Percentiles rank a stretch among this genome's conserved stretches.
Evolutionary conservation across 1,284 basidiomycete species (phyloP).

Genomic region (Gymnopus androsaceus): DNA sequence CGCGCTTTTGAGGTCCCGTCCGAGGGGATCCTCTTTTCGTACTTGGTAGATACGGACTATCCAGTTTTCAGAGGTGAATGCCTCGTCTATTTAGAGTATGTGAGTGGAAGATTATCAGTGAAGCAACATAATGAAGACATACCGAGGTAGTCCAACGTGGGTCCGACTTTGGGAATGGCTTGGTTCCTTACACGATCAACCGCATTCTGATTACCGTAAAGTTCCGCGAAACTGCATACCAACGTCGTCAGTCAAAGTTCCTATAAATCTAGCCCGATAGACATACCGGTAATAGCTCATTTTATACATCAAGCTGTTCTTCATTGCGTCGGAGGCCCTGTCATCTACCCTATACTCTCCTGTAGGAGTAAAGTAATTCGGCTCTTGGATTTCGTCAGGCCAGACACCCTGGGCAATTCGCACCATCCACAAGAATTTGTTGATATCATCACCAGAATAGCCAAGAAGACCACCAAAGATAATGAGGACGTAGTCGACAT

Average conservation of each 20-base stretch:
- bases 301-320: constrained; percentile 96
- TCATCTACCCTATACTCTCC: constrained; percentile 97
- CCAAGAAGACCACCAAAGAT: constrained; percentile 97
- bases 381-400: constrained; percentile 97
- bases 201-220: constrained; percentile 77
- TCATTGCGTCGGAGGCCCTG: constrained; percentile 87
- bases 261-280: neutral
- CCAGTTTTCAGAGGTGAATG: constrained; percentile 98
- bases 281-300: constrained; percentile 91
- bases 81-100: constrained; percentile 68
- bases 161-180: constrained; percentile 72
- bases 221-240: constrained; percentile 73
- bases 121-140: constrained; percentile 29
- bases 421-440: constrained; percentile 99
- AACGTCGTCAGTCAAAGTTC: constrained; percentile 12
- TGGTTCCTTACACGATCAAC: constrained; percentile 86
- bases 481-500: constrained; percentile 96
- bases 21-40: constrained; percentile 91
- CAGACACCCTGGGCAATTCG: constrained; percentile 92
- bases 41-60: constrained; percentile 96
- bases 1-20: constrained; percentile 84
- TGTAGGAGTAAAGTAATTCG: constrained; percentile 90
- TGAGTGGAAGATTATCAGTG: neutral
- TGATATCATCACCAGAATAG: constrained; percentile 98
- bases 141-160: constrained; percentile 87